Evolutionary conservation across 2,329 filamentous ascomycete genomes (phyloP), one percentile per base, ranked within the genome.

Genomic region (Colletotrichum sp.): DNA sequence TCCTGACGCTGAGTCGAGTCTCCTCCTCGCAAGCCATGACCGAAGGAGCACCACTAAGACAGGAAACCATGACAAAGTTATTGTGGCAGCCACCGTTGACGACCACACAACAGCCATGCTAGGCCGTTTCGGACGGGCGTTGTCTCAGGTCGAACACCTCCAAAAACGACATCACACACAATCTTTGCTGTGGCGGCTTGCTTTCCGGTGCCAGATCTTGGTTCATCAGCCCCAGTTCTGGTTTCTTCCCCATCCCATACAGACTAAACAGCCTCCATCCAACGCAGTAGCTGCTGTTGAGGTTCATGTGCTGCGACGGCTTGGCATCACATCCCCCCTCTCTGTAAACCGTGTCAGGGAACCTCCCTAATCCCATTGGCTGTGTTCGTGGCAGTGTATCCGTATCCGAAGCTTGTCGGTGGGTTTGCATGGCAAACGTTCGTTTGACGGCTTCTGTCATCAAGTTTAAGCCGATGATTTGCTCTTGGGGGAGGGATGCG

Each of bases 361-460:
- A 52, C 43, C 13, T 39, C 28, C 63, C 28, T 32, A 36, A n/a
- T 43, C 21, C 32, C 24, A 72, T 68, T 72, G 69, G 69, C 34
- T 64, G 57, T 60, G 57, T 60, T 18, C 28, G 57, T 60, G 57
- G 24, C 12, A 34, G 61, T n/a, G 18, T 30, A 57, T 26, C 16
- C 66, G 57, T 60, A 57, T 63, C 63, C 57, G 57, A 73, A 73
- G 71, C 71, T 70, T 70, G 71, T 30, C 67, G 32, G 36, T 52
- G 43, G 43, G n/a, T 21, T 52, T 63, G 63, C 69, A 72, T 72
- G 16, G 28, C 55, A 34, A 68, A 55, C 32, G 43, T 75, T 52
- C 64, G 70, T 64, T 75, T 73, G 73, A 73, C 57, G 70, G 73
- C 43, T 12, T 60, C 59, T 75, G 70, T 73, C 73, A 73, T 73